These are phyloP conservation scores for Tetrahymena thermophila DNA, from an alignment of 73 alveolate genomes.

Conservation along the genomic window DNA sequence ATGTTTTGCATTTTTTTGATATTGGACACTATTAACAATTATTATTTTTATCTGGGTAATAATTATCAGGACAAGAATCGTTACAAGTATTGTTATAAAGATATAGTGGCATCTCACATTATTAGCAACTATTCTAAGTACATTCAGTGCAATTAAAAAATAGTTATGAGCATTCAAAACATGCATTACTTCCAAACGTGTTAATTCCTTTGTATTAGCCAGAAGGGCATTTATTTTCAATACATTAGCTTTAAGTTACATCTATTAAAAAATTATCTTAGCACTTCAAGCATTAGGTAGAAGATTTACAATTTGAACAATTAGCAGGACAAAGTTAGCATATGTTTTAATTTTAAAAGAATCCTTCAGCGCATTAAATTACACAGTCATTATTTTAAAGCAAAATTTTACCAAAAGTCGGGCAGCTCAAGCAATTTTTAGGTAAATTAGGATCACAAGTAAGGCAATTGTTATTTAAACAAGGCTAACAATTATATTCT, in stretches of 20 bases:
- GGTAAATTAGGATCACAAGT: neutral
- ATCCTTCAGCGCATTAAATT: neutral
- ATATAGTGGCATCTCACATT: neutral
- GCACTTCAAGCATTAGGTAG: neutral
- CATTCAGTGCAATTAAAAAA: neutral
- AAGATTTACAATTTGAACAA: neutral
- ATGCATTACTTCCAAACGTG: neutral
- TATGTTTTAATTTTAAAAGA: neutral
- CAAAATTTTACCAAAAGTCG: neutral
- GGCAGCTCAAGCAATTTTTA: neutral
- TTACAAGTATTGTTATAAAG: neutral
- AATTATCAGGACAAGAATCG: neutral
- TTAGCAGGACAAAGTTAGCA: neutral
- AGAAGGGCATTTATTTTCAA: neutral
- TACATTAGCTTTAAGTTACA: neutral
- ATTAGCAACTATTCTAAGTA: neutral
- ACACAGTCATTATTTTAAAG: neutral
- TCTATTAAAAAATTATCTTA: no score
- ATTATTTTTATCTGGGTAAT: neutral
- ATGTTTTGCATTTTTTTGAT: neutral
- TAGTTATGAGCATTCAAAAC: neutral
- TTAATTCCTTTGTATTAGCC: neutral
- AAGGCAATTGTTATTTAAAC: neutral
- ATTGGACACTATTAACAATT: neutral
- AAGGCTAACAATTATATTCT: neutral